Conservation (phyloP, 1,139 yeast species). For the Arxiozyma heterogenica region DNA sequence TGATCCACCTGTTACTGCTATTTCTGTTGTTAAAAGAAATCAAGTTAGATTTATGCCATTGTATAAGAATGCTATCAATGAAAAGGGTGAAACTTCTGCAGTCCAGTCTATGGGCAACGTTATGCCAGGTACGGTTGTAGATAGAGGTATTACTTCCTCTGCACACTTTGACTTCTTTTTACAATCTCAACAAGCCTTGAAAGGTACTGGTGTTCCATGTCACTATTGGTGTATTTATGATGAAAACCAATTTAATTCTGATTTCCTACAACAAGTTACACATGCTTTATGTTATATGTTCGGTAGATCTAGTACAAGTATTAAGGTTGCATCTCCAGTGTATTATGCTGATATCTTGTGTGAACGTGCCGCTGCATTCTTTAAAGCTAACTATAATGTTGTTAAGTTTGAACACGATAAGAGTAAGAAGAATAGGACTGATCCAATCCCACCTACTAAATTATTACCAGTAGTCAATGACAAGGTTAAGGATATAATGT, state of each 20-base stretch:
- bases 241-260: conserved; percentile 16
- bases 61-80: conserved; percentile 14
- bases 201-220: conserved; percentile 23
- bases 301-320: conserved; percentile 19
- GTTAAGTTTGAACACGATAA: conserved; percentile 10
- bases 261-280: conserved; percentile 15
- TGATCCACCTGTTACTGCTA: conserved; percentile 14
- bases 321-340: conserved; percentile 16
- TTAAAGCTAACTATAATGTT: conserved; percentile 16
- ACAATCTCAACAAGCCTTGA: conserved; percentile 18
- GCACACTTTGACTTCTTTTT: conserved; percentile 22
- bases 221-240: conserved; percentile 22
- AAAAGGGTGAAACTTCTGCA: conserved; percentile 15
- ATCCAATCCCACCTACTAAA: conserved; percentile 6
- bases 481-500: conserved; percentile 13
- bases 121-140: conserved; percentile 21
- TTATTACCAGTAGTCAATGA: conserved; percentile 12
- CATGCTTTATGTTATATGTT: conserved; percentile 17
- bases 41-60: conserved; percentile 18
- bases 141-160: conserved; percentile 17
- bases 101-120: conserved; percentile 18
- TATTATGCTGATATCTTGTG: conserved; percentile 21
- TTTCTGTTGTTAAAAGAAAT: conserved; percentile 18
- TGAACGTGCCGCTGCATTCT: conserved; percentile 16
- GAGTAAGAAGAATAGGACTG: conserved; percentile 6